Base-by-base conservation (phyloP, 345 rosid species). In the Melaleuca quinquenervia region DNA sequence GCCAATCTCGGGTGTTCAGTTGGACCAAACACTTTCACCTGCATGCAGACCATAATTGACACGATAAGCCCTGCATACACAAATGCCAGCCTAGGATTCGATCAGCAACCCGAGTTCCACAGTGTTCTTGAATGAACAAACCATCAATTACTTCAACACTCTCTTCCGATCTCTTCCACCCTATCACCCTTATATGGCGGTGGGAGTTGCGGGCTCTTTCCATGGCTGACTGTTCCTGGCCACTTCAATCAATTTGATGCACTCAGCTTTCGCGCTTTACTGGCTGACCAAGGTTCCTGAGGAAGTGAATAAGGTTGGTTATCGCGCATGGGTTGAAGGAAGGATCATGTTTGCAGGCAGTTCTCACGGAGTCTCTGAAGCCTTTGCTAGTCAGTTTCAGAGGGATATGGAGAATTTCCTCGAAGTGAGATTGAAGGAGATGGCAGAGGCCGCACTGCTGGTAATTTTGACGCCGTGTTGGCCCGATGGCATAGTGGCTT, bases 1-100 rank as follows among this genome's bases (percentile, higher is more conserved):
- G 92, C 85, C 15, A 89, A 85, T 27, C 80, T 85, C 11, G 88
- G 89, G 50, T 87, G 90, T 51, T 87, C 90, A 29, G 89, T 86
- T n/a, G 94, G 93, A 24, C 90, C 94, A 44, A 93, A 93, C 89
- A 88, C 93, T 13, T 82, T 93, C n/a, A 45, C 86, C 44, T 85
- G 89, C 16, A 86, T 92, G 78, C 88, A 92, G 32, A 85, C 86
- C 85, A 88, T 91, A 80, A 76, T 90, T 5, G 88, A 89, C 62
- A 84, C 90, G 27, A 64, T 92, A 36, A 11, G 82, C 56, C 41
- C 60, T 49, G 89, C 86, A 74, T 85, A 82, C 44, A 83, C 50
- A 52, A 51, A 85, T 16, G 82, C 84, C 27, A 13, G 26, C 27
- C 84, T 85, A 36, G 41, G 60, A 11, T 27, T 50, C 14, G 29